Evolutionary conservation across 345 rosid genomes (phyloP).

Genomic region (Aurinia saxatilis): DNA sequence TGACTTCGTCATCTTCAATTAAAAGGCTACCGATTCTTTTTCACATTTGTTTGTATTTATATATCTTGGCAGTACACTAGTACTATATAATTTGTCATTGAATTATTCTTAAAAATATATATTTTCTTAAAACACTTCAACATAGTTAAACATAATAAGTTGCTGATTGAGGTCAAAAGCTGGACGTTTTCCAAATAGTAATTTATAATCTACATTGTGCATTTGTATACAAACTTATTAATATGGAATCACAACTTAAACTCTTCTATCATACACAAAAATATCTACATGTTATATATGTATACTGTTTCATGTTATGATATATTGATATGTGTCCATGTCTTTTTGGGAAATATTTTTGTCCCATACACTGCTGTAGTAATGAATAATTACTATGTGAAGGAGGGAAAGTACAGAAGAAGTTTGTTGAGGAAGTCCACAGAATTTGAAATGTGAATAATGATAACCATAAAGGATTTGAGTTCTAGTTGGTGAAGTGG

Average conservation of each 20-base stretch:
- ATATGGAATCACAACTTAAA: neutral
- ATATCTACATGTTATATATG: neutral
- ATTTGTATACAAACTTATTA: too few species aligned
- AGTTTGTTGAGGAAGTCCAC: slow-evolving; percentile 1
- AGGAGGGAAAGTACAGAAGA: neutral
- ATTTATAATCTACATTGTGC: neutral
- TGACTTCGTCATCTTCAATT: neutral
- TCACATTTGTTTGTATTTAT: neutral
- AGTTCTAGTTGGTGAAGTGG: slow-evolving; percentile 27
- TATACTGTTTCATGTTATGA: neutral
- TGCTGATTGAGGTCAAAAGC: too few species aligned
- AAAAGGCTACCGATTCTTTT: neutral
- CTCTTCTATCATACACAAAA: neutral
- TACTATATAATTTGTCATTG: too few species aligned
- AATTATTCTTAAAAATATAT: too few species aligned
- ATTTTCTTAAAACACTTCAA: too few species aligned
- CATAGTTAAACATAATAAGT: too few species aligned
- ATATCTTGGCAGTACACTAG: neutral
- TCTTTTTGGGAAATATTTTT: neutral
- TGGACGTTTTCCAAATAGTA: too few species aligned
- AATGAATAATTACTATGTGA: neutral
- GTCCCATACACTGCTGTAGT: slow-evolving; percentile 8
- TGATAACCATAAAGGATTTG: neutral
- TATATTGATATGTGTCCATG: neutral
- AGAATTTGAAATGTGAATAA: slow-evolving; percentile 6